These are phyloP conservation scores for Perkinsus marinus DNA, from an alignment of 169 alveolate genomes.

Conservation along the genomic window DNA sequence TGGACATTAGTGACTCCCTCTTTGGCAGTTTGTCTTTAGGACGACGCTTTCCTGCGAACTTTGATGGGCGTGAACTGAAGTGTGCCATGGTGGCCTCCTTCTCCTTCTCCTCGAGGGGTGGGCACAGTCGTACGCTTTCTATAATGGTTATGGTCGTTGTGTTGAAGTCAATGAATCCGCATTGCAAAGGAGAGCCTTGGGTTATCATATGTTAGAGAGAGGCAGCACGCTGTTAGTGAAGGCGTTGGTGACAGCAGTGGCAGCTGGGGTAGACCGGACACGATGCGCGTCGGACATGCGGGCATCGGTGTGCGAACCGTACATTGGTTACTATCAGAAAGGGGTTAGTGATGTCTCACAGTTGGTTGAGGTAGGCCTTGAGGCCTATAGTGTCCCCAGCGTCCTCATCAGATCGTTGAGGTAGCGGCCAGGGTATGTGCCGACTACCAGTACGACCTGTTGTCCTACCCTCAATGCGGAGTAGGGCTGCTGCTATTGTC, in stretches of 20 bases:
- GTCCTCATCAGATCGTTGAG: not conserved
- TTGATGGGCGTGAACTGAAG: not conserved
- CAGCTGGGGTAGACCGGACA: too few species aligned
- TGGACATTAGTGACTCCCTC: not conserved
- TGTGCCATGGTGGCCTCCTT: not conserved
- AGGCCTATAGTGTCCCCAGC: not conserved
- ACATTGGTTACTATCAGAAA: too few species aligned
- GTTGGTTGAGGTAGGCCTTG: not conserved
- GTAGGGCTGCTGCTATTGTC: not conserved
- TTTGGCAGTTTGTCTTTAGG: not conserved
- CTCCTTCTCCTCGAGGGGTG: not conserved
- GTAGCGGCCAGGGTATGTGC: not conserved
- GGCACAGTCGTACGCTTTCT: not conserved
- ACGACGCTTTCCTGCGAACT: not conserved
- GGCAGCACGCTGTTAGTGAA: too few species aligned
- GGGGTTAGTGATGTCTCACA: not conserved
- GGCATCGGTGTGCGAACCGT: too few species aligned
- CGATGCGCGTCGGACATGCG: too few species aligned
- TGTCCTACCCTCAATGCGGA: not conserved
- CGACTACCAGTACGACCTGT: not conserved
- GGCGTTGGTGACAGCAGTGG: too few species aligned
- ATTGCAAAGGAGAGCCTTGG: too few species aligned
- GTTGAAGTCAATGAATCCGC: too few species aligned
- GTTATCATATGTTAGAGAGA: too few species aligned
- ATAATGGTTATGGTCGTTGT: too few species aligned